A percentile compares a stretch with the other conserved stretches of the same genome.
phyloP scores from a whole-genome alignment of 192 early-diverging fungal genomes.

The Podila verticillata region DNA sequence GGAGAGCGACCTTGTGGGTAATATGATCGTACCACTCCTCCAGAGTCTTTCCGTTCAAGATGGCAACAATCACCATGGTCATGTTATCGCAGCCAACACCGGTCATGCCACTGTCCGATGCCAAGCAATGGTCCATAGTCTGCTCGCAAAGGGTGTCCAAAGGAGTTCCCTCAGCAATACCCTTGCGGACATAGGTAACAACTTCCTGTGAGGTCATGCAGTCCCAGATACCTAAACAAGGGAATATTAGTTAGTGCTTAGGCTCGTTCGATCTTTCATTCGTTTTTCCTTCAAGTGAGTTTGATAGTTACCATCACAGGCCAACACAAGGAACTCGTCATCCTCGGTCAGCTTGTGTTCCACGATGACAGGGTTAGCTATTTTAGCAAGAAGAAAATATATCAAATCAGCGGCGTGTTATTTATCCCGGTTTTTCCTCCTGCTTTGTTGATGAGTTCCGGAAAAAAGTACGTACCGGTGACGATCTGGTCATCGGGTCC shows the following conservation, averaged over 20 bases:
- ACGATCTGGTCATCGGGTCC: conserved; percentile 91
- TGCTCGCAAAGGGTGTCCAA: conserved; percentile 83
- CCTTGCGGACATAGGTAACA: conserved; percentile 83
- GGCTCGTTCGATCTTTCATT: too few species aligned
- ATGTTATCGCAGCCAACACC: conserved; percentile 99
- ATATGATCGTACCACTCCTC: conserved; percentile 81
- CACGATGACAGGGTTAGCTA: conserved; percentile 87
- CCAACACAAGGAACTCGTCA: conserved; percentile 94
- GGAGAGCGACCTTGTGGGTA: conserved; percentile 17
- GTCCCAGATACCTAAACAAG: conserved; percentile 93
- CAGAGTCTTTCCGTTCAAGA: conserved; percentile 80
- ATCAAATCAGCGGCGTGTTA: background rate
- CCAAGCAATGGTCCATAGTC: conserved; percentile 93
- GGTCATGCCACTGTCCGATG: conserved; percentile 85
- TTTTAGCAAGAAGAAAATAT: background rate
- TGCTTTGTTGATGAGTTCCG: too few species aligned
- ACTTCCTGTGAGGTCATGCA: conserved; percentile 93
- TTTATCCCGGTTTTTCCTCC: too few species aligned
- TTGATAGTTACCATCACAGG: conserved; percentile 85
- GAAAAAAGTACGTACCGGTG: conserved; percentile 61
- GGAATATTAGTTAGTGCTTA: background rate
- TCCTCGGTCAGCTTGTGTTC: conserved; percentile 66
- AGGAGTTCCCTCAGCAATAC: conserved; percentile 68
- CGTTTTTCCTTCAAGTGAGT: too few species aligned
- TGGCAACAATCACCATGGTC: conserved; percentile 92